Conservation (phyloP, 1,284 basidiomycete genomes). For the Ceratobasidium sp. region DNA sequence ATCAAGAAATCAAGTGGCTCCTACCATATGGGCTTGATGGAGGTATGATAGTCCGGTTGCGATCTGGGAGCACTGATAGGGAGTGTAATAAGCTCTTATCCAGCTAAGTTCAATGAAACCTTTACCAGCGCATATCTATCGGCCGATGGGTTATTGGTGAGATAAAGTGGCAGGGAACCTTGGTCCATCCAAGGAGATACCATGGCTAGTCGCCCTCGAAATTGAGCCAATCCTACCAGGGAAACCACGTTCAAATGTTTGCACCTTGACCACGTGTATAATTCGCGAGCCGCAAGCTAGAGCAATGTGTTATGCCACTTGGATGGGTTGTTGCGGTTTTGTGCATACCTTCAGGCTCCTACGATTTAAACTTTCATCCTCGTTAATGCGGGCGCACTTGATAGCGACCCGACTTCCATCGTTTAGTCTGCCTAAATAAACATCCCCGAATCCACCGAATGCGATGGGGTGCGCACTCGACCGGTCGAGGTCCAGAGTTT, state of each 20-base stretch:
- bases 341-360: conserved; percentile 1
- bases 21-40: background rate
- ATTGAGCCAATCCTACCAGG: background rate
- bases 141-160: background rate
- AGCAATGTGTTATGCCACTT: background rate
- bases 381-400: background rate
- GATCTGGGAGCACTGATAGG: background rate
- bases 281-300: background rate
- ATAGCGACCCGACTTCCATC: background rate
- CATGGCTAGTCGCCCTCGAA: conserved; percentile 6
- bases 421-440: background rate
- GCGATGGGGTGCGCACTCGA: background rate
- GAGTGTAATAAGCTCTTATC: too few relatives aligned
- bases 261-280: conserved; percentile 13
- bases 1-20: background rate
- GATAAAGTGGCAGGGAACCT: background rate
- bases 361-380: background rate
- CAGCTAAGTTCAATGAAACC: background rate
- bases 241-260: background rate
- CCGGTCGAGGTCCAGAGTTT: background rate
- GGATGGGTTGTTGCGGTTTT: too few relatives aligned
- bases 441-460: conserved; percentile 11
- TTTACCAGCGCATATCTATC: background rate
- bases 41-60: conserved; percentile 8
- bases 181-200: conserved; percentile 23